These are phyloP conservation scores for Backusella australiensis DNA, from an alignment of 192 early-diverging fungal species.

Conservation along the genomic window DNA sequence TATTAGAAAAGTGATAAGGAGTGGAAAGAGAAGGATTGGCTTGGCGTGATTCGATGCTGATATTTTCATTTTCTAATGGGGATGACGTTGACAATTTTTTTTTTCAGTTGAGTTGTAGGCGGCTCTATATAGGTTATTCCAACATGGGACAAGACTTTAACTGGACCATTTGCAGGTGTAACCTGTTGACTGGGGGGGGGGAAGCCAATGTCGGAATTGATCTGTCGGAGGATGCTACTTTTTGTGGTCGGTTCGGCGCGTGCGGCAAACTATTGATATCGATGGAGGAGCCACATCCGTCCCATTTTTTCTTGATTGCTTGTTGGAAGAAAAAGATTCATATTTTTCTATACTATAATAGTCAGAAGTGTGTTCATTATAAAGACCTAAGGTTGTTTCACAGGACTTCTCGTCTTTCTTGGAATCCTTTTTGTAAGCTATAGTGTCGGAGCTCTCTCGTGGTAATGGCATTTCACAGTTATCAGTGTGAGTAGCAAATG, in stretches of 20 bases:
- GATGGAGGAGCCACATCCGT: constrained; percentile 5
- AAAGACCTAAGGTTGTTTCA: constrained; percentile 12
- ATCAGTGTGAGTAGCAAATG: background rate
- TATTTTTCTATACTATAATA: background rate
- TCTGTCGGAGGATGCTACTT: constrained; percentile 1
- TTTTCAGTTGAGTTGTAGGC: constrained; percentile 1
- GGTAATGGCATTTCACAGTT: background rate
- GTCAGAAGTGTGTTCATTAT: background rate
- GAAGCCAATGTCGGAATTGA: background rate
- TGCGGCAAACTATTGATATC: constrained; percentile 21
- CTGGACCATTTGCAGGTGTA: constrained; percentile 1
- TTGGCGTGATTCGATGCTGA: background rate
- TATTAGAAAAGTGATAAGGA: background rate
- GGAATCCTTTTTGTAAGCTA: background rate
- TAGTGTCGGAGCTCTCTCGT: constrained; percentile 28
- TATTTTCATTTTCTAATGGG: background rate
- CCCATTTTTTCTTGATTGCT: background rate
- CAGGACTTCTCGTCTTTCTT: constrained; percentile 10
- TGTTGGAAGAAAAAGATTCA: background rate
- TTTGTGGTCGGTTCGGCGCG: constrained; percentile 9
- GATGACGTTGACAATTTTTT: background rate
- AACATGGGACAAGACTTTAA: constrained; percentile 14
- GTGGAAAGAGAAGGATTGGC: background rate
- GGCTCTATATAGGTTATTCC: constrained; percentile 26
- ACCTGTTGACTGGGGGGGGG: background rate